Evolutionary conservation across 441 rosid genomes (phyloP).

Genomic region (Jatropha podagrica): DNA sequence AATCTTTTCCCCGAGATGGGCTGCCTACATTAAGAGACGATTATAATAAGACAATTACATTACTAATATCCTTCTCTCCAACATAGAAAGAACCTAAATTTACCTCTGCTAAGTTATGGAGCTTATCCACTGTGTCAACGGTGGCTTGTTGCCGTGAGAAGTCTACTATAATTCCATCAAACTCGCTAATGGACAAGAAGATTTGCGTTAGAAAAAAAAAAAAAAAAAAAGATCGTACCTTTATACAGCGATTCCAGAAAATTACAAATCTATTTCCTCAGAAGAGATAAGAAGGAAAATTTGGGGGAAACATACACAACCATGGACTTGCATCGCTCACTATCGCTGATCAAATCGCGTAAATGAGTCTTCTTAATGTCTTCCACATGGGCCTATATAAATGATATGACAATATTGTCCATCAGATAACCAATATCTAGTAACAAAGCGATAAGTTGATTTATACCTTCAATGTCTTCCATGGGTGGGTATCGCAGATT

Average conservation of each 20-base stretch:
- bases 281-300: background rate
- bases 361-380: constrained; percentile 75
- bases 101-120: constrained; percentile 77
- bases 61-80: background rate
- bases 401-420: background rate
- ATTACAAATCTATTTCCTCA: background rate
- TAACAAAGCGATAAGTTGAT: background rate
- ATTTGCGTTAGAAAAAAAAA: background rate
- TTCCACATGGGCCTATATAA: constrained; percentile 62
- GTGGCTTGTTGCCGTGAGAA: constrained; percentile 80
- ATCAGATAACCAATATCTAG: background rate
- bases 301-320: constrained; percentile 48
- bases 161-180: constrained; percentile 71
- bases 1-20: constrained; percentile 71
- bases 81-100: constrained; percentile 15
- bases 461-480: constrained; percentile 79
- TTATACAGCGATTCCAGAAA: background rate
- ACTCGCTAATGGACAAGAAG: constrained; percentile 49
- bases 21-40: constrained; percentile 46
- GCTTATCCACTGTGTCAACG: constrained; percentile 65
- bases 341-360: constrained; percentile 73
- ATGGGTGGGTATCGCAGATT: constrained; percentile 64
- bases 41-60: background rate
- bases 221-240: background rate
- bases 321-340: constrained; percentile 72